Conservation (phyloP, 768 basidiomycete species). For the Stropharia rugosoannulata region DNA sequence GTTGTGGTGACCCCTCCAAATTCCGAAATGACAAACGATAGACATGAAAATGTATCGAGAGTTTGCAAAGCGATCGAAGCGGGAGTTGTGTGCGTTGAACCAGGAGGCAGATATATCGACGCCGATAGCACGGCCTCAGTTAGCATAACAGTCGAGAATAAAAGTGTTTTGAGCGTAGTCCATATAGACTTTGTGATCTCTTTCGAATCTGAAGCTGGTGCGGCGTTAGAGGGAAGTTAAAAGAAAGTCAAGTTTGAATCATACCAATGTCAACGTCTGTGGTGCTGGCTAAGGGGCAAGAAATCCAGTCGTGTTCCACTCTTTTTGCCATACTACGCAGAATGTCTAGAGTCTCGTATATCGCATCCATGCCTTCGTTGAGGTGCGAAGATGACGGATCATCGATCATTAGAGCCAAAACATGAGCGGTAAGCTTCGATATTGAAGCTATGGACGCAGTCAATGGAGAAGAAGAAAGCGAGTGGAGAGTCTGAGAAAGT, state of each 20-base stretch:
- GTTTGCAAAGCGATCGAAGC: constrained; percentile 51
- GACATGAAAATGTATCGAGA: constrained; percentile 58
- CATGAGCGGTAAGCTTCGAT: constrained; percentile 34
- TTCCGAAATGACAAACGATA: constrained; percentile 76
- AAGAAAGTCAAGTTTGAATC: neutral
- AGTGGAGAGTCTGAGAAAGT: constrained; percentile 31
- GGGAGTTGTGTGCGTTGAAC: constrained; percentile 31
- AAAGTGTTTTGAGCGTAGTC: constrained; percentile 68
- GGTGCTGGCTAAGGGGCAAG: constrained; percentile 35
- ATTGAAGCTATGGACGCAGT: constrained; percentile 33
- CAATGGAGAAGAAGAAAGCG: constrained; percentile 34
- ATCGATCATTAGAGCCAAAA: constrained; percentile 34
- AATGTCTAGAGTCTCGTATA: constrained; percentile 28
- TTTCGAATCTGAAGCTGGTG: constrained; percentile 41
- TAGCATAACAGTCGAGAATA: constrained; percentile 76
- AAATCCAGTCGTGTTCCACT: constrained; percentile 49
- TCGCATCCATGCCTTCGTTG: constrained; percentile 27
- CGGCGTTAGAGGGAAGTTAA: neutral
- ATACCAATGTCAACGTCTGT: constrained; percentile 32
- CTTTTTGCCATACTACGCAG: constrained; percentile 36
- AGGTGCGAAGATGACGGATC: constrained; percentile 26
- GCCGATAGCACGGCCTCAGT: constrained; percentile 59
- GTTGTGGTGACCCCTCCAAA: constrained; percentile 73
- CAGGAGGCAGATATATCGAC: constrained; percentile 50
- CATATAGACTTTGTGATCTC: constrained; percentile 53